Evolutionary conservation across 176 grass and related monocot species (phyloP).

Genomic region (Musa acuminata): DNA sequence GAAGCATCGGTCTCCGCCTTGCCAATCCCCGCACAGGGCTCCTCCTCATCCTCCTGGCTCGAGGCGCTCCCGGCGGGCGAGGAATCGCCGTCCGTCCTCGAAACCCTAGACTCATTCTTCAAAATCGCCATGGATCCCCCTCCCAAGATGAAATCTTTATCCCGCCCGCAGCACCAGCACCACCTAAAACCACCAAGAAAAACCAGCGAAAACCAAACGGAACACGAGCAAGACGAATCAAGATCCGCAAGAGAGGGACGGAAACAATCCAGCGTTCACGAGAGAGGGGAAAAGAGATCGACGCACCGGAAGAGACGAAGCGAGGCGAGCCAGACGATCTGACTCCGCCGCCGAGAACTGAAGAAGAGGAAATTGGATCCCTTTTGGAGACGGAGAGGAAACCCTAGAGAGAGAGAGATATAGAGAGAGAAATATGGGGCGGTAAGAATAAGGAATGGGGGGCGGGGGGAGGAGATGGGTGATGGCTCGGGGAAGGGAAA

Average conservation of each 20-base stretch:
- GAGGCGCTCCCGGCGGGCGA: constrained; percentile 21
- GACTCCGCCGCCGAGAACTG: neutral
- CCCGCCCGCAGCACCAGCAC: neutral
- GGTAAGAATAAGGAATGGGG: neutral
- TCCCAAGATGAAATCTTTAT: neutral
- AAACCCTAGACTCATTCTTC: constrained; percentile 37
- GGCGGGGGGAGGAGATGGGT: neutral
- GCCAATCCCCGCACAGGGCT: constrained; percentile 24
- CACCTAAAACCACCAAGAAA: neutral
- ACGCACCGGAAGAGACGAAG: constrained; percentile 22
- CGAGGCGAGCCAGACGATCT: neutral
- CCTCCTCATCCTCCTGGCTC: constrained; percentile 38
- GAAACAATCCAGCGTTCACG: neutral
- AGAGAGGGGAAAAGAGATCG: neutral
- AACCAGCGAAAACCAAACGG: neutral
- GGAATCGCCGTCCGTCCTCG: constrained; percentile 28
- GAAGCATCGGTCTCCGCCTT: constrained; percentile 46
- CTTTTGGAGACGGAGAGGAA: neutral
- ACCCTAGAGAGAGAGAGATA: constrained; percentile 23
- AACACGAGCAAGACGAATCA: neutral
- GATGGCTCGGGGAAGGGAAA: constrained; percentile 23
- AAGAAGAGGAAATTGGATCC: neutral
- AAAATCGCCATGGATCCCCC: constrained; percentile 65
- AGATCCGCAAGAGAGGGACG: neutral
- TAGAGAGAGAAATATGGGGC: constrained; percentile 2